Conservation (phyloP, 1,284 basidiomycete genomes). For the Ustilago sp. region DNA sequence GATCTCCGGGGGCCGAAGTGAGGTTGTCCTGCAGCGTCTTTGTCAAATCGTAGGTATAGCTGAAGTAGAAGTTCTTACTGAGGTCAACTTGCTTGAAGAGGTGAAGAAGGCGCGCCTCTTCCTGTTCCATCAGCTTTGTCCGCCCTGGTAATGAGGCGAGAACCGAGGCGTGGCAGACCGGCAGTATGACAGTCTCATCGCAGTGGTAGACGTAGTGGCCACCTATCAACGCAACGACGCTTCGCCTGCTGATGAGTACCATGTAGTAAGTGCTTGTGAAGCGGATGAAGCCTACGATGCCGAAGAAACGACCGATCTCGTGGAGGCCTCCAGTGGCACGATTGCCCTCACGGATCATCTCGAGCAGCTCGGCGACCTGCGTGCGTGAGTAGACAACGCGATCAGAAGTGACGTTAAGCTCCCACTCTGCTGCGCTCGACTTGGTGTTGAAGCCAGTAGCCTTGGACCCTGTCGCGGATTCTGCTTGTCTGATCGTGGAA, state of each 20-base stretch:
- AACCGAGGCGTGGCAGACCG: constrained; percentile 70
- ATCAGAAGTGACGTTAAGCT: constrained; percentile 64
- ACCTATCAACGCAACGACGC: constrained; percentile 91
- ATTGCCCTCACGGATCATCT: constrained; percentile 95
- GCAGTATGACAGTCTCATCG: constrained; percentile 87
- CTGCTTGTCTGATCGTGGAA: constrained; percentile 9
- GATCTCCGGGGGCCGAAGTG: constrained; percentile 71
- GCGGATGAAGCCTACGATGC: constrained; percentile 74
- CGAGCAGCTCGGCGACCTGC: constrained; percentile 88
- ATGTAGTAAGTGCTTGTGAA: constrained; percentile 69
- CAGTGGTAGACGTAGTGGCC: constrained; percentile 98
- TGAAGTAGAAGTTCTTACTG: constrained; percentile 99
- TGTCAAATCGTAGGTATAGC: constrained; percentile 95
- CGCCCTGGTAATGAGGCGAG: constrained; percentile 56
- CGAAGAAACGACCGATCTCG: constrained; percentile 74
- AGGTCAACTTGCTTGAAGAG: constrained; percentile 98
- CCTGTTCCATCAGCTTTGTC: constrained; percentile 63
- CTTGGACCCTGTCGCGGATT: not conserved
- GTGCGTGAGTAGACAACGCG: constrained; percentile 79
- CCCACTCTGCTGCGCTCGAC: constrained; percentile 40
- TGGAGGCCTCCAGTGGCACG: constrained; percentile 86
- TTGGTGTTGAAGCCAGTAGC: not conserved
- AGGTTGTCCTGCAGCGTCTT: constrained; percentile 94
- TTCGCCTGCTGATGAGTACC: constrained; percentile 83
- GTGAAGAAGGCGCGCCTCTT: constrained; percentile 75